phyloP scores from a whole-genome alignment of 2,329 filamentous ascomycete species.

The Aspergillus carbonarius region DNA sequence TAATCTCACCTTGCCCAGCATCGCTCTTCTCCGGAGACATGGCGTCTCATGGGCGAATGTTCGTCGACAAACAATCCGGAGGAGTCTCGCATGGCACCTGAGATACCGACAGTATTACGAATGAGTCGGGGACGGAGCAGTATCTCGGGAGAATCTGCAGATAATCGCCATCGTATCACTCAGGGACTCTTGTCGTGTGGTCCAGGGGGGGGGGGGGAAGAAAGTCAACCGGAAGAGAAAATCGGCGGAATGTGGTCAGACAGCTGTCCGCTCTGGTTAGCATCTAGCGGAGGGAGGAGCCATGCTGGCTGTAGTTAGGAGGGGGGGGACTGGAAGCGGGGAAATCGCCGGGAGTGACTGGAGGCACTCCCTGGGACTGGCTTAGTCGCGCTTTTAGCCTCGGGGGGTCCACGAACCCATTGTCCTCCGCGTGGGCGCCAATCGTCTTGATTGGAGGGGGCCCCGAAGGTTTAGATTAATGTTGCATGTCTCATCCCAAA shows the following conservation, averaged over 20 bases:
- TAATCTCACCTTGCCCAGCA: conserved; percentile 22
- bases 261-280: not conserved
- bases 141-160: conserved; percentile 13
- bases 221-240: not conserved
- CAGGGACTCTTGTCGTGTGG: not conserved
- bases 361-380: not conserved
- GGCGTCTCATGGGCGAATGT: conserved; percentile 23
- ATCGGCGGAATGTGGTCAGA: not conserved
- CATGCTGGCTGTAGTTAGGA: not conserved
- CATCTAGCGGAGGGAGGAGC: not conserved
- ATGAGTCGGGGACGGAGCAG: not conserved
- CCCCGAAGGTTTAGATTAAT: not conserved
- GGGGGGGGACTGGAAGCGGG: not conserved
- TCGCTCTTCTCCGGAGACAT: conserved; percentile 32
- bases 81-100: conserved; percentile 18
- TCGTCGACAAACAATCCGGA: conserved; percentile 4
- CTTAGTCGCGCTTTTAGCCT: not conserved
- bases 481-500: not conserved
- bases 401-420: not conserved
- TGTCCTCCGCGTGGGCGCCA: not conserved
- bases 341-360: not conserved
- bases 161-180: not conserved
- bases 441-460: not conserved
- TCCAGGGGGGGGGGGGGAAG: not conserved
- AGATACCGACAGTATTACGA: not conserved